These are phyloP conservation scores for Malus hybrid DNA, from an alignment of 331 rosid species.

Conservation along the genomic window DNA sequence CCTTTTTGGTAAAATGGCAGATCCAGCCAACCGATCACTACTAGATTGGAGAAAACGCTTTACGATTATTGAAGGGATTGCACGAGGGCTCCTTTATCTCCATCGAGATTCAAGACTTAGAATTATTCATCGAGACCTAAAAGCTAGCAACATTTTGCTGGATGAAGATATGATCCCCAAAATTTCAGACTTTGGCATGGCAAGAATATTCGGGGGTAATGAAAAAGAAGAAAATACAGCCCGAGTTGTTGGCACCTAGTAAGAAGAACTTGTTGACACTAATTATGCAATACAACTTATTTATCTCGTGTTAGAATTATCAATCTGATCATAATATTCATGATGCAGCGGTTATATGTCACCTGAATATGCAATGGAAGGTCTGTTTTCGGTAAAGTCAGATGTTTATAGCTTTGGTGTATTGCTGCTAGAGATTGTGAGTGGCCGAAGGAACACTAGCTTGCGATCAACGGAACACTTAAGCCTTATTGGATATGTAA, in stretches of 20 bases:
- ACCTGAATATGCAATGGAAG: constrained; percentile 34
- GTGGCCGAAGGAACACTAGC: constrained; percentile 11
- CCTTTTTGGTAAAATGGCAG: not conserved
- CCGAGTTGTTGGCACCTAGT: not conserved
- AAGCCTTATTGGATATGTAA: not conserved
- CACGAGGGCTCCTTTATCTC: not conserved
- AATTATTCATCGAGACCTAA: not conserved
- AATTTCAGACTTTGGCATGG: not conserved
- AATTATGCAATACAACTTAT: no score
- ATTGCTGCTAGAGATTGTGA: constrained; percentile 28
- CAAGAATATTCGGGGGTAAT: not conserved
- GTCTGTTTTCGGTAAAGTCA: constrained; percentile 26
- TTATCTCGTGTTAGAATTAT: no score
- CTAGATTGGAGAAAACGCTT: not conserved
- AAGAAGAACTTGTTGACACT: not conserved
- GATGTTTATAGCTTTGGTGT: constrained; percentile 35
- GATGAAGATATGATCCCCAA: not conserved
- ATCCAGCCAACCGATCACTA: not conserved
- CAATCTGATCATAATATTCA: not conserved
- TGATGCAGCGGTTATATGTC: constrained; percentile 30
- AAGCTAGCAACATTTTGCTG: not conserved
- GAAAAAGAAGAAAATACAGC: not conserved
- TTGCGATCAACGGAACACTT: not conserved
- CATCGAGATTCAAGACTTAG: not conserved
- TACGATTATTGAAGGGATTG: not conserved